Percentiles rank a stretch among this genome's conserved stretches.
phyloP scores from a whole-genome alignment of 202 grass and related monocot genomes.

The Schoenoplectus triqueter region DNA sequence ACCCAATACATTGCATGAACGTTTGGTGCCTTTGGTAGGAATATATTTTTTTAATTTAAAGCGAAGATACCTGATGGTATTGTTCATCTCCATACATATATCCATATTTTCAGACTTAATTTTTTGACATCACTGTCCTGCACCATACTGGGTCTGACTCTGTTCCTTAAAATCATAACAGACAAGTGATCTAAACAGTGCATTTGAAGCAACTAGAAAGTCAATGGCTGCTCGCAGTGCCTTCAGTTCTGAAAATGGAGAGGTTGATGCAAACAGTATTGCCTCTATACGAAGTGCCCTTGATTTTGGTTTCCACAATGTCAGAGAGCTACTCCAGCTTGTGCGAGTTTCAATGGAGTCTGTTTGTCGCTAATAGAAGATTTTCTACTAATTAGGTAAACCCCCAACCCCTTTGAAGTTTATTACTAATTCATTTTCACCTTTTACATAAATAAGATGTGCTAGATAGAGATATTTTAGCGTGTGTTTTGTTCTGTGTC shows the following conservation, averaged over 20 bases:
- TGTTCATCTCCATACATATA: neutral
- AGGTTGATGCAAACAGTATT: constrained; percentile 48
- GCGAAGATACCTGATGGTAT: neutral
- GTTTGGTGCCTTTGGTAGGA: neutral
- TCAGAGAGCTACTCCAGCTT: constrained; percentile 81
- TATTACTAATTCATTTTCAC: neutral
- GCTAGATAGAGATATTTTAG: neutral
- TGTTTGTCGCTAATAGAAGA: constrained; percentile 63
- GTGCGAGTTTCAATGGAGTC: constrained; percentile 91
- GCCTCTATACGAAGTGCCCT: constrained; percentile 78
- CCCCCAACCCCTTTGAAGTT: neutral
- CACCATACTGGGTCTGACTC: constrained; percentile 41
- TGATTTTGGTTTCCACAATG: constrained; percentile 89
- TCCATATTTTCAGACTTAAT: neutral
- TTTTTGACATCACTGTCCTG: neutral
- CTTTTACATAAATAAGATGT: neutral
- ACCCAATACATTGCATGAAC: neutral
- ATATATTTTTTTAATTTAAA: neutral
- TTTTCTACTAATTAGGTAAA: constrained; percentile 35
- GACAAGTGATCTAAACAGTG: constrained; percentile 81
- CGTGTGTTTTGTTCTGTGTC: neutral
- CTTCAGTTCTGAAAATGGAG: constrained; percentile 68
- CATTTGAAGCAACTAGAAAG: constrained; percentile 93
- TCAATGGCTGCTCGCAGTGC: constrained; percentile 70
- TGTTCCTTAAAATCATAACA: constrained; percentile 49